A percentile compares a stretch with the other conserved stretches of the same genome.
Conservation (phyloP, 139 green algal species). For the Gonium pectorale region DNA sequence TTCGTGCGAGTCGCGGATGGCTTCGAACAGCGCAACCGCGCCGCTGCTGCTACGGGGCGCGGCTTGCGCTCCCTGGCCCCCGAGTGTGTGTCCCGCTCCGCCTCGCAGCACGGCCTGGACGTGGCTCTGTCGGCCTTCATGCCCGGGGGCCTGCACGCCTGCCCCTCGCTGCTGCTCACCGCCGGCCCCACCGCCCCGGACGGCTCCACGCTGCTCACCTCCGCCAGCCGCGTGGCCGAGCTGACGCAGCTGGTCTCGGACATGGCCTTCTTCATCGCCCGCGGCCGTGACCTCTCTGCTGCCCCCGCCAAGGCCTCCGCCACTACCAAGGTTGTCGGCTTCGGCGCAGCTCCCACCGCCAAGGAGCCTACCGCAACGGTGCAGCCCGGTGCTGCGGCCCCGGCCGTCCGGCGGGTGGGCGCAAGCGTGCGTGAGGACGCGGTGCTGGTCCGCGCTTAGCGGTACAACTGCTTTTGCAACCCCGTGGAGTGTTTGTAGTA, state of each 20-base stretch:
- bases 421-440: too few species aligned
- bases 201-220: background rate
- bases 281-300: too few species aligned
- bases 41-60: background rate
- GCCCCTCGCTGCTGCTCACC: constrained; percentile 22
- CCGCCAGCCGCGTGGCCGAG: background rate
- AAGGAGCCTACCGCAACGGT: too few species aligned
- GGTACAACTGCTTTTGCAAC: too few species aligned
- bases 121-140: constrained; percentile 21
- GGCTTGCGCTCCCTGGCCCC: background rate
- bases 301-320: too few species aligned
- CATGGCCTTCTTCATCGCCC: constrained; percentile 33
- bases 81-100: background rate
- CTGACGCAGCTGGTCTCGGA: constrained; percentile 35
- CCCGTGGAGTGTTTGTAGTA: too few species aligned
- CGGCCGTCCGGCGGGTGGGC: too few species aligned
- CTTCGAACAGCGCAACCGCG: background rate
- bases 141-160: background rate
- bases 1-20: constrained; percentile 17
- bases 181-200: background rate
- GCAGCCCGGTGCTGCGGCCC: too few species aligned
- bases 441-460: too few species aligned
- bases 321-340: too few species aligned
- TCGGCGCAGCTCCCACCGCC: too few species aligned
- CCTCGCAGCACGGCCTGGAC: constrained; percentile 14